These are phyloP conservation scores for Pichia scutulata DNA, from an alignment of 805 yeast genomes.

Conservation along the genomic window DNA sequence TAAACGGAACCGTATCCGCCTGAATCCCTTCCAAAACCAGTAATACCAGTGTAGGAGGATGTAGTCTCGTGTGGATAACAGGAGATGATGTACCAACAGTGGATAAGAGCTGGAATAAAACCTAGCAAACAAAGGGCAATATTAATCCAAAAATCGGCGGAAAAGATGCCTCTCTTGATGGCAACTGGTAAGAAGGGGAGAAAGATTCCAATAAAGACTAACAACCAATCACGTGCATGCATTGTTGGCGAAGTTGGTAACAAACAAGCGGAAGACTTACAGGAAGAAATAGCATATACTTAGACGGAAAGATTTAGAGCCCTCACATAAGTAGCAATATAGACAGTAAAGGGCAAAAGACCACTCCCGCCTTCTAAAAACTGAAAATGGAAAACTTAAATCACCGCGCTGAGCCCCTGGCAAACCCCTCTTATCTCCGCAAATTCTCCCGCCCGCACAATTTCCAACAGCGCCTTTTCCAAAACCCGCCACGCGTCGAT, in stretches of 20 bases:
- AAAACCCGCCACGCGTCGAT: not conserved
- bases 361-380: not conserved
- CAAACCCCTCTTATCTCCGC: not conserved
- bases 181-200: slow-evolving; percentile 69
- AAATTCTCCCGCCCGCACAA: not conserved
- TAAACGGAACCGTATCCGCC: slow-evolving; percentile 28
- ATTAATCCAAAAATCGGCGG: slow-evolving; percentile 56
- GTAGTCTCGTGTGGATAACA: slow-evolving; percentile 47
- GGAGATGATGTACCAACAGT: slow-evolving; percentile 71
- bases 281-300: not conserved
- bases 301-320: not conserved
- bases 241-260: slow-evolving; percentile 13
- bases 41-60: slow-evolving; percentile 25
- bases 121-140: slow-evolving; percentile 64
- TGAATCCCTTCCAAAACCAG: slow-evolving; percentile 31
- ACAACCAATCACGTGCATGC: slow-evolving; percentile 42
- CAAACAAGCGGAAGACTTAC: no score
- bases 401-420: slow-evolving; percentile 2
- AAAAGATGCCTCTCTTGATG: slow-evolving; percentile 54
- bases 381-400: not conserved
- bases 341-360: not conserved
- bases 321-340: no score
- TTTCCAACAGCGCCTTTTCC: not conserved
- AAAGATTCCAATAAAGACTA: slow-evolving; percentile 60
- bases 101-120: slow-evolving; percentile 69